Evolutionary conservation across 176 grass and related monocot genomes (phyloP).

Genomic region (Cocos nucifera): DNA sequence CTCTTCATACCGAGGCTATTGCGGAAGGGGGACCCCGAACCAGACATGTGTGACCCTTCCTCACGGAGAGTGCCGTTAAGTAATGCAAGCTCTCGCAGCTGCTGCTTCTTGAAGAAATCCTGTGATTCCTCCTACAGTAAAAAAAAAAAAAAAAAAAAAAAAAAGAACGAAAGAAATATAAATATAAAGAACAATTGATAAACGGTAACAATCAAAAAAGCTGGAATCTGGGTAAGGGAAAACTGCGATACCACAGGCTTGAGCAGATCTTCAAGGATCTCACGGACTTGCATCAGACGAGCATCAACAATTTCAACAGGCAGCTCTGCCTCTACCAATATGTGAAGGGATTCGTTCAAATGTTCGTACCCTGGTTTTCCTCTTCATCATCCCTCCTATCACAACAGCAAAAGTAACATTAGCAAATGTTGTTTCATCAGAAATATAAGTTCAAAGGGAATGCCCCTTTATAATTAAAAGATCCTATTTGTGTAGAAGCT

Average conservation of each 20-base stretch:
- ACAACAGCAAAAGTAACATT: background rate
- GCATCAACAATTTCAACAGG: conserved; percentile 5
- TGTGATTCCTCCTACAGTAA: conserved; percentile 3
- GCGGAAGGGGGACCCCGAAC: background rate
- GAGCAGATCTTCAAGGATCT: conserved; percentile 10
- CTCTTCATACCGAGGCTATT: conserved; percentile 27
- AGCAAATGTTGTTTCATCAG: background rate
- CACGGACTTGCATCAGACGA: conserved; percentile 4
- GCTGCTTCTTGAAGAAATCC: conserved; percentile 12
- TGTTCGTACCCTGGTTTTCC: conserved; percentile 13
- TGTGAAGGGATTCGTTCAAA: conserved; percentile 10
- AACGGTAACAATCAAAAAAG: background rate
- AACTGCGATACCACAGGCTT: conserved; percentile 7
- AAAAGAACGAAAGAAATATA: background rate
- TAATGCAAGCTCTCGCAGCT: conserved; percentile 9
- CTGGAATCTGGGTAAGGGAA: background rate
- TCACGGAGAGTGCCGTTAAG: conserved; percentile 8
- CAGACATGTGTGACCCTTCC: conserved; percentile 2
- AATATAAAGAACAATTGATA: too few species aligned
- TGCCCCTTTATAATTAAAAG: background rate
- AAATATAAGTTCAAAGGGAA: background rate
- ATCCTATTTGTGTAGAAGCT: too few species aligned
- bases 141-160: background rate
- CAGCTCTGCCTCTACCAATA: conserved; percentile 9
- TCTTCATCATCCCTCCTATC: conserved; percentile 13